Conservation (phyloP, 2,329 filamentous ascomycete genomes). For the Verticillium dahliae region DNA sequence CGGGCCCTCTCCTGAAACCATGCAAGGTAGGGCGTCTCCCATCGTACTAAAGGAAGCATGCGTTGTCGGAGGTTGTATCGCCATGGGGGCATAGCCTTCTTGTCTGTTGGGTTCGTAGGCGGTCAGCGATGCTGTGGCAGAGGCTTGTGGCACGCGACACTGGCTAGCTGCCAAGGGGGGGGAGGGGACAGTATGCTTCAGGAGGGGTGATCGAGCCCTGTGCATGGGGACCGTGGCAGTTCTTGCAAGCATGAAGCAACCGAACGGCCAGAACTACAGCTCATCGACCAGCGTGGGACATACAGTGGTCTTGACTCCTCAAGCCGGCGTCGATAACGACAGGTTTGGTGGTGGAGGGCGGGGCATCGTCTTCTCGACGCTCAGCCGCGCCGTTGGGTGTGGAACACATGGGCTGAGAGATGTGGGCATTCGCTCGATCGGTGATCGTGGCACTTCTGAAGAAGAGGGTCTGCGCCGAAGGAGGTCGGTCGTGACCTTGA, state of each 20-base stretch:
- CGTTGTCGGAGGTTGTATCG: conserved; percentile 77
- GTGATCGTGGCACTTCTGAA: neutral
- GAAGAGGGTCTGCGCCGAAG: neutral
- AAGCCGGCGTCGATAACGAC: conserved; percentile 61
- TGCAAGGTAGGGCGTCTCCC: conserved; percentile 92
- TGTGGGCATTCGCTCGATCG: neutral
- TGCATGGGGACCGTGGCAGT: neutral
- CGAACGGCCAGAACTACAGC: neutral
- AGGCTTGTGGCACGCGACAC: neutral
- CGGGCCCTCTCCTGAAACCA: conserved; percentile 75
- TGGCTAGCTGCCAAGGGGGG: too few relatives aligned
- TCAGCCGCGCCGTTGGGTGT: conserved; percentile 22
- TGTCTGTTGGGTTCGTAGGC: conserved; percentile 49
- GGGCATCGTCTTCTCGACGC: conserved; percentile 24
- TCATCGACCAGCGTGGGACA: conserved; percentile 17
- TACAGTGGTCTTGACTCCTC: conserved; percentile 74
- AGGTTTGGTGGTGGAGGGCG: conserved; percentile 7
- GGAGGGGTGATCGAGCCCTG: neutral
- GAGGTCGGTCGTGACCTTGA: neutral
- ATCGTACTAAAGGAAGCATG: conserved; percentile 80
- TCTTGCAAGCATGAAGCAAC: neutral
- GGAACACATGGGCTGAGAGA: conserved; percentile 21
- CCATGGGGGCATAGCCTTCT: conserved; percentile 77
- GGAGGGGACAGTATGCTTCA: neutral
- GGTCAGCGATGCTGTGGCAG: neutral